Evolutionary conservation across 192 early-diverging fungal genomes (phyloP), one percentile per base, ranked within the genome.

Genomic region (Mortierella claussenii): DNA sequence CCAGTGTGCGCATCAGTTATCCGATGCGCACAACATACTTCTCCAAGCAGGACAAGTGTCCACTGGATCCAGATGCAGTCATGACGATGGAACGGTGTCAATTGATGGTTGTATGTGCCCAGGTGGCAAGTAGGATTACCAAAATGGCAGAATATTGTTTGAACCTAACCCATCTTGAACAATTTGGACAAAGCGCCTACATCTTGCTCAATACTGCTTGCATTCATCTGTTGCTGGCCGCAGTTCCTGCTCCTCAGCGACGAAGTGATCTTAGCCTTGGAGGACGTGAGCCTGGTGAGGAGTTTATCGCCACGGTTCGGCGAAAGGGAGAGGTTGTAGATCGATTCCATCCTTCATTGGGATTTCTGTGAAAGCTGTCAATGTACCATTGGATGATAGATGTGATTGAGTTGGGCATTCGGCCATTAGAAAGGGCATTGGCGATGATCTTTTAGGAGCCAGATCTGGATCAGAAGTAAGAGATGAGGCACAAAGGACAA

Each of bases 321-420:
- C 34, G 36, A 20, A 62, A 52, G 32, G 60, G 52, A 15, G 26
- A 52, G 32, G 60, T 49, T 27, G 27, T 62, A 9, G 60, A 62
- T 42, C 31, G 42, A 20, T 62, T 62, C 26, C 60, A 62, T 52
- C 47, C 48, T 4, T 28, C 48, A 24, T 34, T 62, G 3, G 60
- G 60, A 5, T 62, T 49, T 9, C 30, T 62, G 1, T 4, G 60
- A 4, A 62, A 62, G n/a, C 52, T 62, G 18, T 62, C 60, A 12
- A 28, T 62, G 6, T 62, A 62, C 20, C 60, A 62, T 18, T 62
- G 60, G 60, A 62, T 34, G 7, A 13, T 62, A 5, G 49, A 52
- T 42, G 60, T 47, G 3, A 52, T 62, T 20, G 27, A 49, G 6
- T n/a, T 52, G 48, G 52, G 60, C 17, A 50, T 62, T n/a, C 60